A percentile compares a stretch with the other conserved stretches of the same genome.
Evolutionary conservation across 352 stramenopile genomes (phyloP).

Genomic region (Pythium rhizo-oryzae): DNA sequence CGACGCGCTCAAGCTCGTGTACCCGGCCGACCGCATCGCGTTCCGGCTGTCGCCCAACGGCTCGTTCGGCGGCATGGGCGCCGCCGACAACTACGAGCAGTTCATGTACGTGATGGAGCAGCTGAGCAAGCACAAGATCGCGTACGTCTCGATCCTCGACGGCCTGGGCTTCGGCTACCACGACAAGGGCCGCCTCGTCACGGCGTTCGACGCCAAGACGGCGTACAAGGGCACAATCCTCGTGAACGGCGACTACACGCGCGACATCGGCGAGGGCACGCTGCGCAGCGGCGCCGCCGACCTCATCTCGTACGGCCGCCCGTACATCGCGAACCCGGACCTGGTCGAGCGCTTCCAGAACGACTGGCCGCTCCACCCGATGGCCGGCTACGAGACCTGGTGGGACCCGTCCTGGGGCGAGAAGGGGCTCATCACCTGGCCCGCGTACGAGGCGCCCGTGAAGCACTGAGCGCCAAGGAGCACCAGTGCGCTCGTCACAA

Average conservation of each 20-base stretch:
- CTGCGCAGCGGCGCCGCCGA: slow-evolving; percentile 4
- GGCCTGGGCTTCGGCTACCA: neutral
- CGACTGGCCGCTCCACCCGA: slow-evolving; percentile 21
- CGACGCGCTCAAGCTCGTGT: neutral
- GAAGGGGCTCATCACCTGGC: slow-evolving; percentile 8
- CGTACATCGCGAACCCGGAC: slow-evolving; percentile 14
- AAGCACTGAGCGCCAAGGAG: neutral
- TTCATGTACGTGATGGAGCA: neutral
- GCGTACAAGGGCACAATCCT: slow-evolving; percentile 29
- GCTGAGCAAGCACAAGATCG: neutral
- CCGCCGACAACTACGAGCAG: neutral
- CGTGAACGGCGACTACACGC: slow-evolving; percentile 32
- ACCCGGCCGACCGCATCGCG: neutral
- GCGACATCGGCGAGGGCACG: slow-evolving; percentile 9
- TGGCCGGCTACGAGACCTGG: slow-evolving; percentile 2
- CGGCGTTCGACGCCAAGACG: neutral
- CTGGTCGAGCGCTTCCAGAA: slow-evolving; percentile 4
- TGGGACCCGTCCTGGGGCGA: slow-evolving; percentile 7
- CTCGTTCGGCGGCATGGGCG: neutral
- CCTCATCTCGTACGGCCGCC: neutral
- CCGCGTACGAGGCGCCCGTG: neutral
- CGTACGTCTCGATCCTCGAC: neutral
- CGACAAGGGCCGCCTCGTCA: neutral
- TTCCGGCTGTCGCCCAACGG: neutral
- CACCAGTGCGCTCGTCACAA: neutral